Evolutionary conservation across 345 rosid species (phyloP), one percentile per base, ranked within the genome.

Genomic region (Brassica incana): DNA sequence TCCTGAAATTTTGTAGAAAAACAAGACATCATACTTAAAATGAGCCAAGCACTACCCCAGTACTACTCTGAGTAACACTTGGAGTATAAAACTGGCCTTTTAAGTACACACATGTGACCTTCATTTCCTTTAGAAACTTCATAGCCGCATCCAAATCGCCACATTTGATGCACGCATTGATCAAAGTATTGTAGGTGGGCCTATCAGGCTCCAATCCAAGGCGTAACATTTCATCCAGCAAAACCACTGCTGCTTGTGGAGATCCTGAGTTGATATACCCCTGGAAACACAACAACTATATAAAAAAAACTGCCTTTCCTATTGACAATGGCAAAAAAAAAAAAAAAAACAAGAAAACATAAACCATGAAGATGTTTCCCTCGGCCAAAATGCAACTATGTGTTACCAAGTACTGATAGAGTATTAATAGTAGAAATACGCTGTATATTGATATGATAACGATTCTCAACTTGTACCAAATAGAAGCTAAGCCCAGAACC

Each of bases 51-150:
- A 60, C 56, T 70, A 62, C 84, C 76, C 80, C 65, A 65, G 77
- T 52, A 73, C 68, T 75, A 80, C 71, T 77, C 65, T 77, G 48
- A 77, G 79, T 63, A 81, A 23, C 25, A 23, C 25, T 23, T 23
- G 25, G 77, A 82, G 88, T 84, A 85, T 77, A 83, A 75, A 86
- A 86, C 85, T 85, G 77, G 87, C 86, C 86, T 85, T 88, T 78
- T 71, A 85, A 85, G 82, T 78, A 78, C 80, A 81, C 76, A 83
- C 83, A 65, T 76, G 88, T 43, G 84, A 92, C 97, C 94, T 92
- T 90, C 97, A 90, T 88, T 86, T 88, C 88, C 83, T 83, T 75
- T n/a, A 87, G 73, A 76, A 90, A 87, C n/a, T 36, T 82, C 88
- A 87, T 81, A 11, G 97, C 94, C 77, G 76, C 84, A 80, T 82